phyloP scores from a whole-genome alignment of 345 rosid species.

The Populus alba region DNA sequence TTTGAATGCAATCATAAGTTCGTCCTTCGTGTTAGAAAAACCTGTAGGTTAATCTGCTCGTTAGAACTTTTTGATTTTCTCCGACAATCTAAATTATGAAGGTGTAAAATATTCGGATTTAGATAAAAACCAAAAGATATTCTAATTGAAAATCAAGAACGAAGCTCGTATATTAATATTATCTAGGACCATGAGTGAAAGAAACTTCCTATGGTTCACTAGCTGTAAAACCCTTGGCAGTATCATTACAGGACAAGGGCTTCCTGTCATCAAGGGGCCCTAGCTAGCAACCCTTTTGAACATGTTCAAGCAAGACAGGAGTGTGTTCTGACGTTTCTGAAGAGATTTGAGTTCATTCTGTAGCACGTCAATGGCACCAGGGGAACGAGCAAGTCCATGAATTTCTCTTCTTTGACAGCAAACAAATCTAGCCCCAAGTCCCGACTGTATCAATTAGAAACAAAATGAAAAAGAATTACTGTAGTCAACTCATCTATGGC shows the following conservation, averaged over 20 bases:
- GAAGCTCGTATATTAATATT: not conserved
- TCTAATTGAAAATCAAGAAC: not conserved
- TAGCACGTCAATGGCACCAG: slow-evolving; percentile 78
- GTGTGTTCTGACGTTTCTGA: slow-evolving; percentile 83
- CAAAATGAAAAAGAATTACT: not conserved
- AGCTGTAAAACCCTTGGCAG: slow-evolving; percentile 19
- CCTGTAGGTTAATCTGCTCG: too few relatives aligned
- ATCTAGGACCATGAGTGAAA: not conserved
- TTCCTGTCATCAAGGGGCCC: slow-evolving; percentile 45
- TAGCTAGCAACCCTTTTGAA: slow-evolving; percentile 65
- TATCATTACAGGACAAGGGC: not conserved
- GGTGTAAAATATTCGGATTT: too few relatives aligned
- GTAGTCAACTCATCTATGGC: not conserved
- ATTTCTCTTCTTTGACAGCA: slow-evolving; percentile 80
- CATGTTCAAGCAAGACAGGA: slow-evolving; percentile 81
- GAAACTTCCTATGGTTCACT: slow-evolving; percentile 5
- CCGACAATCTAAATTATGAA: too few relatives aligned
- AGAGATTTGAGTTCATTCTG: slow-evolving; percentile 69
- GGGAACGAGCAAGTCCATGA: slow-evolving; percentile 97
- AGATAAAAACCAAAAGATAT: too few relatives aligned
- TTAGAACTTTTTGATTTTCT: too few relatives aligned
- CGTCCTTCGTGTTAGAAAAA: too few relatives aligned
- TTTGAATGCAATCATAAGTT: too few relatives aligned
- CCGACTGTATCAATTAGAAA: slow-evolving; percentile 43
- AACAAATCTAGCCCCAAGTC: slow-evolving; percentile 83